These are phyloP conservation scores for Hyphopichia pseudoburtonii DNA, from an alignment of 1,139 yeast genomes.

Conservation along the genomic window DNA sequence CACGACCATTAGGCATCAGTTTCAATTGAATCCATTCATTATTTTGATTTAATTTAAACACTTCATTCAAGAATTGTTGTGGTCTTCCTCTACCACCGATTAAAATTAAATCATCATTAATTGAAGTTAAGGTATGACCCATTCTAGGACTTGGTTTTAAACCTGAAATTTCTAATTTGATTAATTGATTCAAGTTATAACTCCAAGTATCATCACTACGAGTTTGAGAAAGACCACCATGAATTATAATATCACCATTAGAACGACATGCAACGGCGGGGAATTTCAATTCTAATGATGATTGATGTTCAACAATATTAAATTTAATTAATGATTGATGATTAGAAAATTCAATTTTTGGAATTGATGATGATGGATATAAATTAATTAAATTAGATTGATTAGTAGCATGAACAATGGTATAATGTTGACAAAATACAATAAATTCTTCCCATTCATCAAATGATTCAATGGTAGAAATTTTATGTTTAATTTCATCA, in stretches of 20 bases:
- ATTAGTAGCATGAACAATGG: conserved; percentile 65
- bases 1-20: conserved; percentile 38
- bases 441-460: conserved; percentile 87
- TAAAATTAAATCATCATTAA: conserved; percentile 35
- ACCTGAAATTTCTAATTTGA: no score
- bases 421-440: conserved; percentile 74
- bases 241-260: conserved; percentile 28
- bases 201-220: conserved; percentile 25
- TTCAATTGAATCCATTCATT: conserved; percentile 13
- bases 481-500: conserved; percentile 35
- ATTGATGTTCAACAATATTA: not conserved
- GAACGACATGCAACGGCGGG: conserved; percentile 35
- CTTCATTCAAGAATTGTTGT: conserved; percentile 36
- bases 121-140: conserved; percentile 54
- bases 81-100: conserved; percentile 76
- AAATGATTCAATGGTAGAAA: conserved; percentile 61
- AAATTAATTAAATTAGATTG: not conserved
- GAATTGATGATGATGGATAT: not conserved
- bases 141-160: conserved; percentile 56
- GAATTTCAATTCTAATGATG: conserved; percentile 42
- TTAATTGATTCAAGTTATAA: no score
- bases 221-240: conserved; percentile 59
- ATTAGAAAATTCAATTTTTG: not conserved
- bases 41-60: conserved; percentile 18
- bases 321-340: not conserved